These are phyloP conservation scores for Hortiboletus campestris DNA, from an alignment of 768 basidiomycete genomes.

Conservation along the genomic window DNA sequence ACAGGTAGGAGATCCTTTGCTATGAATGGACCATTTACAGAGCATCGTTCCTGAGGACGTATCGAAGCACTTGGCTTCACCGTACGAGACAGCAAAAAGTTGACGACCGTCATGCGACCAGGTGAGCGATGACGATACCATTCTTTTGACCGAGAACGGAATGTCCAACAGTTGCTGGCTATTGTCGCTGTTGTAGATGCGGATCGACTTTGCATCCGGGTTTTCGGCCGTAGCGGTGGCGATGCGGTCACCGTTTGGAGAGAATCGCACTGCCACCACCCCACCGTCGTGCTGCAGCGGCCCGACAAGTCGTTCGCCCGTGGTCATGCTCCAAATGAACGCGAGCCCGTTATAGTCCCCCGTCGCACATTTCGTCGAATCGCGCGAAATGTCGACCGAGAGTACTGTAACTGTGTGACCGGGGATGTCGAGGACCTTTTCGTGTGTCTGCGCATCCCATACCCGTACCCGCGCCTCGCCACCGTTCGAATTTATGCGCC, in stretches of 20 bases:
- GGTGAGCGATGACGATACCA: background rate
- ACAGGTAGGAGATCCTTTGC: background rate
- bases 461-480: background rate
- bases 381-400: background rate
- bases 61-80: conserved; percentile 1
- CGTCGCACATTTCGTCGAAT: background rate
- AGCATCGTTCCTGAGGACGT: background rate
- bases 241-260: conserved; percentile 3
- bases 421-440: background rate
- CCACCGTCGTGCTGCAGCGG: background rate
- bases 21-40: background rate
- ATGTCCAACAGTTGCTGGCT: conserved; percentile 2
- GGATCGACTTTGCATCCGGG: background rate
- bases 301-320: background rate
- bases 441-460: background rate
- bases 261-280: background rate
- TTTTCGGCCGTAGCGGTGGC: background rate
- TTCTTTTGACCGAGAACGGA: background rate
- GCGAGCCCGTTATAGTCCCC: background rate
- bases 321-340: background rate
- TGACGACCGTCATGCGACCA: conserved; percentile 7
- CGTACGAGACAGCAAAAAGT: background rate
- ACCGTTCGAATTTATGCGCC: fast-evolving
- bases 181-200: background rate
- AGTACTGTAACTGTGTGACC: background rate